These are phyloP conservation scores for Phialemonium atrogriseum DNA, from an alignment of 2,329 filamentous ascomycete species.

Conservation along the genomic window DNA sequence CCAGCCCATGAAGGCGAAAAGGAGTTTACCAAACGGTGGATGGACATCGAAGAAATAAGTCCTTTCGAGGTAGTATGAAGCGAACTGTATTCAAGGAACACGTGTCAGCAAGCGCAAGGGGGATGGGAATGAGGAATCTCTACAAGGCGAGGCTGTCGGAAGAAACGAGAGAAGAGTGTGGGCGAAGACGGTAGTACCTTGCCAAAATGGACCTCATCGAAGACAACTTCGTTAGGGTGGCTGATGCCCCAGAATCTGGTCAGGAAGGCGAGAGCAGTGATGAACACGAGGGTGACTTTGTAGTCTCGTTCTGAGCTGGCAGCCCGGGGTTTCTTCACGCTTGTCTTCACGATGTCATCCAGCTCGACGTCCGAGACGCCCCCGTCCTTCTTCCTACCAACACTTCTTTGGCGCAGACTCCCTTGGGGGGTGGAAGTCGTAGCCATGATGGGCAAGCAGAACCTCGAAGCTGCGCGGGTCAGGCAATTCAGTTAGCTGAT, in stretches of 20 bases:
- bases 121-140: not conserved
- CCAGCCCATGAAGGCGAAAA: constrained; percentile 96
- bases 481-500: too few relatives aligned
- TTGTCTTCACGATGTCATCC: constrained; percentile 27
- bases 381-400: constrained; percentile 43
- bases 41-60: constrained; percentile 99
- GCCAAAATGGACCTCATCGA: constrained; percentile 98
- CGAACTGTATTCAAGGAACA: constrained; percentile 43
- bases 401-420: constrained; percentile 51
- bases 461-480: not conserved
- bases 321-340: constrained; percentile 27
- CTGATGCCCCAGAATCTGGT: constrained; percentile 95
- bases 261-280: constrained; percentile 77
- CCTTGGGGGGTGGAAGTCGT: constrained; percentile 44
- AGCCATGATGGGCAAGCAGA: constrained; percentile 30
- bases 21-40: constrained; percentile 93
- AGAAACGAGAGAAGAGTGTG: constrained; percentile 1
- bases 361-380: constrained; percentile 35
- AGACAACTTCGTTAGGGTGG: constrained; percentile 94
- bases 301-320: constrained; percentile 69
- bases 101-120: constrained; percentile 9
- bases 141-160: not conserved
- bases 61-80: constrained; percentile 80
- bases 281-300: constrained; percentile 65
- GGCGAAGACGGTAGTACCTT: constrained; percentile 58